phyloP scores from a whole-genome alignment of 257 asterid genomes.

The Solanum infundibuliforme region DNA sequence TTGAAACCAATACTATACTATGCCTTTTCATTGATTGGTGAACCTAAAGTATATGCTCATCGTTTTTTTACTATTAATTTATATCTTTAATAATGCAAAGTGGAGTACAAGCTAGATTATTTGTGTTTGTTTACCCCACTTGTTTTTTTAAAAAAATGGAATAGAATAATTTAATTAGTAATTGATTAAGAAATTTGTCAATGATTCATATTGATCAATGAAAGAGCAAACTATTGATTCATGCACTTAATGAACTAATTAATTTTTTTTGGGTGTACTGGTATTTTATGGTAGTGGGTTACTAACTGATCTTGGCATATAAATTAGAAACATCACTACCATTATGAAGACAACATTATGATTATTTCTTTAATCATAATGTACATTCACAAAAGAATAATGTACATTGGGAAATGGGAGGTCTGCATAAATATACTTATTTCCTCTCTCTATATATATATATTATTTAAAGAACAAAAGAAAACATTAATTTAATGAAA shows the following conservation, averaged over 20 bases:
- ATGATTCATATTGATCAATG: background rate
- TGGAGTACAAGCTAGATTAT: background rate
- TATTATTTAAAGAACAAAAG: background rate
- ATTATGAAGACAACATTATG: background rate
- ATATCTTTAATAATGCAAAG: background rate
- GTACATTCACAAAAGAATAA: background rate
- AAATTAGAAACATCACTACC: background rate
- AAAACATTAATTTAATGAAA: background rate
- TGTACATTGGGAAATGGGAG: background rate
- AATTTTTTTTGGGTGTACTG: background rate
- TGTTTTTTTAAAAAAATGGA: background rate
- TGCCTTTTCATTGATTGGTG: background rate
- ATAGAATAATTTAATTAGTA: background rate
- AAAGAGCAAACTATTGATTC: background rate
- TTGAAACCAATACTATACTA: background rate
- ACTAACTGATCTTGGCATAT: background rate
- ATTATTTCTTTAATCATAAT: background rate
- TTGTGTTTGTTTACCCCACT: background rate
- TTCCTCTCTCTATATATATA: background rate
- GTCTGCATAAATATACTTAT: background rate
- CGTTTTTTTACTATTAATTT: background rate
- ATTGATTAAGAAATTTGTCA: background rate
- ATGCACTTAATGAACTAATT: background rate
- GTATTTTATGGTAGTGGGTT: background rate
- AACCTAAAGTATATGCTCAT: background rate